Evolutionary conservation across 2,329 filamentous ascomycete species (phyloP), one percentile per base, ranked within the genome.

Genomic region (Penicillium sp.): DNA sequence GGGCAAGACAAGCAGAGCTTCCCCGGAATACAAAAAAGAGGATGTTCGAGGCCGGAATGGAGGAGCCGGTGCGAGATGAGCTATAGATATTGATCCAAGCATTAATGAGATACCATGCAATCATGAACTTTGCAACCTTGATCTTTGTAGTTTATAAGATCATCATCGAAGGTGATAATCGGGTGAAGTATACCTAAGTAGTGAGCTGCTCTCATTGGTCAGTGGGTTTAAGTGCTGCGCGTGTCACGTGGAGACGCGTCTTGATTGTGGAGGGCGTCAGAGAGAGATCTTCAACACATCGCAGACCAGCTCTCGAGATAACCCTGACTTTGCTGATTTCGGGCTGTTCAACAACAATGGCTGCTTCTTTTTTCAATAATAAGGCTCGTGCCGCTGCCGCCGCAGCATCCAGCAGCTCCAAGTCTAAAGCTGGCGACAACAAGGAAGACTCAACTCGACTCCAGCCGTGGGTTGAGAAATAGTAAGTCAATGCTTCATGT

Each of bases 391-490:
- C 86, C 62, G 81, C 82, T 41, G 83, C 80, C 37, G 91, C 91
- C 71, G 89, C 89, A 54, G 89, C 87, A 12, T 87, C 89, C n/a
- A 89, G 85, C 74, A 83, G 82, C 58, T 77, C 83, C 21, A 86
- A 88, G 45, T 83, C 83, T 53, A 96, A 93, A 76, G 76, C 81
- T 54, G 83, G 87, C 63, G 83, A 79, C 33, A 76, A 80, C 58
- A 82, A 81, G 70, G 88, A 85, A 71, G 86, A 89, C 59, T 81
- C 81, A 31, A 82, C 82, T 65, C 84, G 84, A 70, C 81, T 87
- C 66, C 93, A 97, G 71, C 94, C 94, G 69, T 99, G 94, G 94
- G 93, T 97, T 53, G 94, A 97, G 81, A 97, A 97, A 90, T 97
- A 97, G 93, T 96, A 81, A 56, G 73, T 47, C 15, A 47, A 53